Evolutionary conservation across 257 asterid genomes (phyloP), one percentile per base, ranked within the genome.

Genomic region (Plectranthus barbatus): DNA sequence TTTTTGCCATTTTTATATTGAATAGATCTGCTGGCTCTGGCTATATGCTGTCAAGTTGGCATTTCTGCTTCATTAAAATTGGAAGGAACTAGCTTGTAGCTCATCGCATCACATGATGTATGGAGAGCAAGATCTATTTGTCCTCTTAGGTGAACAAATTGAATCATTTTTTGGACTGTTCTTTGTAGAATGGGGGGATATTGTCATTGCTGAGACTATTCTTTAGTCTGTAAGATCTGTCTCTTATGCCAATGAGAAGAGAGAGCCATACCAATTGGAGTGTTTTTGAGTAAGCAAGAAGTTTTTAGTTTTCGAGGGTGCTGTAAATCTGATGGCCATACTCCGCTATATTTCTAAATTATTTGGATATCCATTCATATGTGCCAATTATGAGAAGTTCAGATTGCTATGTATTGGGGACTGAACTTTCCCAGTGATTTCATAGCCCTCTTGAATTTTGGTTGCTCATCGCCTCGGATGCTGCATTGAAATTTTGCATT

Each of bases 21-120:
- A 69, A 59, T 36, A 60, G 44, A 64, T 64, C 54, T 57, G 62
- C 51, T 59, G 79, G 52, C 49, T 15, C 62, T 34, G 31, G 31
- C 31, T 26, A 5, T 26, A 11, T 62, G 41, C 42, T 63, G 57
- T 70, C 60, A 53, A 26, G 45, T 33, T 41, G 68, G 64, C 58
- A 41, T 67, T 66, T 63, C 11, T 46, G n/a, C 68, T 56, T 58
- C 64, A 39, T 62, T 68, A 61, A 52, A 60, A 19, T 61, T 4
- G 46, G 79, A 72, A 33, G 72, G 48, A 36, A 34, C 77, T 62
- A 66, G 72, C 73, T 62, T 33, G 60, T 57, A 77, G 74, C 77
- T 75, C 68, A 39, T 73, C 48, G 50, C 65, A 46, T 77, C 62
- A 48, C 72, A 37, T 65, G 54, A 77, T 71, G 67, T 70, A 33